A percentile compares a stretch with the other conserved stretches of the same genome.
phyloP scores from a whole-genome alignment of 129 eudicot species.

The Ambrosia trifida region DNA sequence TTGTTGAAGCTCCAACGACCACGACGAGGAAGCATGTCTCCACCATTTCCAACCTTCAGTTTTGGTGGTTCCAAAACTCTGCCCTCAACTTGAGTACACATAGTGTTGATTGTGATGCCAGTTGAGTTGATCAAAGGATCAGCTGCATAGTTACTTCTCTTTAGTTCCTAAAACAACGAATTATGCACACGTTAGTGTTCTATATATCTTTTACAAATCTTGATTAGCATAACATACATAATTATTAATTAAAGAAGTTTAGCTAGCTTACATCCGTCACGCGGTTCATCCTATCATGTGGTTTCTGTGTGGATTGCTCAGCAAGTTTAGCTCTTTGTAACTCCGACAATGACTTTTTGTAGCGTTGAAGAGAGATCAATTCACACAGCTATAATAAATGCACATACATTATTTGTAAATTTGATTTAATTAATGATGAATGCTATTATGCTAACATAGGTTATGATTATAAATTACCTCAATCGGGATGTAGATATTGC shows the following conservation, averaged over 20 bases:
- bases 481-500: slow-evolving; percentile 68
- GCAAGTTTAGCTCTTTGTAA: slow-evolving; percentile 64
- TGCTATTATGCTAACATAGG: background rate
- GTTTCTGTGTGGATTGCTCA: slow-evolving; percentile 84
- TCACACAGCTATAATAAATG: slow-evolving; percentile 52
- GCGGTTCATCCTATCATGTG: slow-evolving; percentile 68
- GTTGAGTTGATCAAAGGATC: slow-evolving; percentile 70
- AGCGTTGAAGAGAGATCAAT: slow-evolving; percentile 66
- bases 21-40: slow-evolving; percentile 53
- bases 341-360: slow-evolving; percentile 65
- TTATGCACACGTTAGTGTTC: background rate
- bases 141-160: slow-evolving; percentile 40
- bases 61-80: slow-evolving; percentile 71
- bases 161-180: slow-evolving; percentile 23
- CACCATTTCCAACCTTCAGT: slow-evolving; percentile 66
- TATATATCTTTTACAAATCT: background rate
- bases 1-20: slow-evolving; percentile 78
- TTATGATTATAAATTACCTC: slow-evolving; percentile 47
- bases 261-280: slow-evolving; percentile 34
- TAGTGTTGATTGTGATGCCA: slow-evolving; percentile 56
- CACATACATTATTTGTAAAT: background rate
- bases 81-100: slow-evolving; percentile 62
- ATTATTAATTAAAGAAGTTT: background rate
- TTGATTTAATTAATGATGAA: background rate
- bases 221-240: background rate